Base-by-base conservation (phyloP, 2,329 filamentous ascomycete species). In the Nigrospora oryzae region DNA sequence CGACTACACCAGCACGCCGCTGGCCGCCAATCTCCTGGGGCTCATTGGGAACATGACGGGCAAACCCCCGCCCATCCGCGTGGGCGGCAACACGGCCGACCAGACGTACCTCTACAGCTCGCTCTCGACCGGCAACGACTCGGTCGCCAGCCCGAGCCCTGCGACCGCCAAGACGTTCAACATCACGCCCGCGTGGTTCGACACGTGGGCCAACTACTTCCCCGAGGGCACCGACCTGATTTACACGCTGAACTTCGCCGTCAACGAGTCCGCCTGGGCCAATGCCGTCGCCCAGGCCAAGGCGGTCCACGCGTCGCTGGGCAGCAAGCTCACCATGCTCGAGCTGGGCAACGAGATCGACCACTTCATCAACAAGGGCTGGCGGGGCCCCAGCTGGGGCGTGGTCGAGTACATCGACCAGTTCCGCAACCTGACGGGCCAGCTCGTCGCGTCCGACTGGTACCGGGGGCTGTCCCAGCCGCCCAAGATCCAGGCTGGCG, bases 331-430 rank as follows among this genome's bases (percentile, higher is more conserved):
- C n/a, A 47, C 46, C 5, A 46, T 57, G 43, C 55, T 64, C 40
- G 61, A 64, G 55, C 53, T 63, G 14, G 62, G 62, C 36, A 64
- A 64, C 52, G 62, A 64, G 49, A 56, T 64, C 40, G 62, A 64
- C 49, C 61, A 64, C 38, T 64, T 57, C 53, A 61, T 62, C 43
- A 53, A 55, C 48, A 60, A 64, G 50, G 51, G 49, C 16, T 64
- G 61, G 62, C 56, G 62, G 14, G 53, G 53, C 46, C 43, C 47
- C 5, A 43, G 44, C 15, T 63, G 61, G 61, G 56, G 47, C 34
- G 58, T 63, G 12, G 44, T 41, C 8, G 42, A 49, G n/a, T 64
- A 64, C 47, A 50, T 59, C 15, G 40, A 45, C 40, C 61, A 64
- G 47, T 63, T 60, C 49, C 58, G 56, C 23, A 58, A 58, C 50